These are phyloP conservation scores for Fragaria vesca DNA, from an alignment of 306 rosid genomes.

Conservation along the genomic window DNA sequence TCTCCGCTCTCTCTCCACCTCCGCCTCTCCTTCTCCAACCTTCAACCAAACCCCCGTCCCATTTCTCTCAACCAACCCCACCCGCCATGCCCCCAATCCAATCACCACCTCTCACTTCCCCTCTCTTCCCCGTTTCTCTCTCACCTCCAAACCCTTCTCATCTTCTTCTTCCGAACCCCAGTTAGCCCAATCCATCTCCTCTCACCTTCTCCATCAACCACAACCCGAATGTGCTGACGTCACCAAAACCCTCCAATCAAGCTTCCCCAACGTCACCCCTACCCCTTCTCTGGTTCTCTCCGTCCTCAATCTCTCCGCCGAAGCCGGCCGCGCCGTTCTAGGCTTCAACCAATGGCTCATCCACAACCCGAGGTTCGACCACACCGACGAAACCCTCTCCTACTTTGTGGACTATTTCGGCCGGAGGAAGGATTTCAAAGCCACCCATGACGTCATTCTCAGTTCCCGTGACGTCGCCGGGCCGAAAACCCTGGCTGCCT, in stretches of 20 bases:
- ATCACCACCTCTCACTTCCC: slow-evolving; percentile 4
- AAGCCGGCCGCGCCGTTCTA: slow-evolving; percentile 65
- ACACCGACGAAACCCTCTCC: slow-evolving; percentile 64
- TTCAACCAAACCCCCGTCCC: not conserved
- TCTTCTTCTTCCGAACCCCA: slow-evolving; percentile 24
- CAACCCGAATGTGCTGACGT: not conserved
- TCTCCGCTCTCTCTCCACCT: slow-evolving; percentile 37
- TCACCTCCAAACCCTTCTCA: slow-evolving; percentile 33
- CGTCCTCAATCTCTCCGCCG: slow-evolving; percentile 57
- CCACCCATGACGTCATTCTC: slow-evolving; percentile 52
- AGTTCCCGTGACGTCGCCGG: slow-evolving; percentile 33
- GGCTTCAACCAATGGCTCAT: slow-evolving; percentile 67
- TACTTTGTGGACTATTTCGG: slow-evolving; percentile 69
- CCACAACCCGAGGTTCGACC: slow-evolving; percentile 52
- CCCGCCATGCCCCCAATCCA: slow-evolving; percentile 26
- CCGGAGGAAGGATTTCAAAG: slow-evolving; percentile 85
- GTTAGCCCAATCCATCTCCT: slow-evolving; percentile 45
- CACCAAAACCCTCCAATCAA: slow-evolving; percentile 50
- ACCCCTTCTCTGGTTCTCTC: slow-evolving; percentile 41
- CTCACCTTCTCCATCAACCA: slow-evolving; percentile 35
- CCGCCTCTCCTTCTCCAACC: slow-evolving; percentile 15
- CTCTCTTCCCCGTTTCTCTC: not conserved
- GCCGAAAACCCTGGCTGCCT: slow-evolving; percentile 44
- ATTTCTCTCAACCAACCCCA: not conserved
- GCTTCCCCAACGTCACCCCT: slow-evolving; percentile 63